Percentiles rank a stretch among this genome's conserved stretches.
These are phyloP conservation scores for Xylariales sp. DNA, from an alignment of 2,329 filamentous ascomycete species.

Conservation along the genomic window DNA sequence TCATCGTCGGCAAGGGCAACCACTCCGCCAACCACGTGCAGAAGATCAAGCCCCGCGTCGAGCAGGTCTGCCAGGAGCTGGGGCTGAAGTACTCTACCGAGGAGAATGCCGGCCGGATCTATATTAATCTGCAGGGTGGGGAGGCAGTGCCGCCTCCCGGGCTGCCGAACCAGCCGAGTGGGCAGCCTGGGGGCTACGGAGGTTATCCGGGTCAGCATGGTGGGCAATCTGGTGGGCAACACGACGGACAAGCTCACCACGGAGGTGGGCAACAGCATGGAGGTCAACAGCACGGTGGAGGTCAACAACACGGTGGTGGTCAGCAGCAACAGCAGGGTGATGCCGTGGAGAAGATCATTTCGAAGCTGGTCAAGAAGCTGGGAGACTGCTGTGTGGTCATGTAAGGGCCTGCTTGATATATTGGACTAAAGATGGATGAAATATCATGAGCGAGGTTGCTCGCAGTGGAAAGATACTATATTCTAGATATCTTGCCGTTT, in stretches of 20 bases:
- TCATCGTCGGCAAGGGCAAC: constrained; percentile 94
- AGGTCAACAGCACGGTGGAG: constrained; percentile 33
- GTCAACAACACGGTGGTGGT: constrained; percentile 37
- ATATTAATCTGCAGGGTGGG: constrained; percentile 77
- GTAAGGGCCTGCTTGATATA: constrained; percentile 38
- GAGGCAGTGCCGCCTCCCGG: constrained; percentile 47
- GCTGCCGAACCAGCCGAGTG: constrained; percentile 36
- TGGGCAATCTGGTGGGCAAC: constrained; percentile 24
- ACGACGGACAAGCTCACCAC: too few species aligned
- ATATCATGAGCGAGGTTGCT: too few species aligned
- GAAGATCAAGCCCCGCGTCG: constrained; percentile 93
- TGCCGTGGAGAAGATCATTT: constrained; percentile 55
- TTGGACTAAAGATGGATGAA: too few species aligned
- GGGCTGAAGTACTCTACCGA: constrained; percentile 81
- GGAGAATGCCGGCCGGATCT: constrained; percentile 82
- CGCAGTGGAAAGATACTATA: too few species aligned
- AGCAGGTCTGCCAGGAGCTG: constrained; percentile 77
- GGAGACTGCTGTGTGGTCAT: constrained; percentile 71
- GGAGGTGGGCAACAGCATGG: constrained; percentile 31
- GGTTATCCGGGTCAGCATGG: constrained; percentile 30
- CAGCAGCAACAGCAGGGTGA: constrained; percentile 45
- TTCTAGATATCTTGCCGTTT: too few species aligned
- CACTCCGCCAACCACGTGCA: constrained; percentile 78
- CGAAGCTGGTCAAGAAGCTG: constrained; percentile 58
- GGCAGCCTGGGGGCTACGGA: constrained; percentile 30